Base-by-base conservation (phyloP, 73 alveolate genomes). In the Paramecium caudatum region DNA sequence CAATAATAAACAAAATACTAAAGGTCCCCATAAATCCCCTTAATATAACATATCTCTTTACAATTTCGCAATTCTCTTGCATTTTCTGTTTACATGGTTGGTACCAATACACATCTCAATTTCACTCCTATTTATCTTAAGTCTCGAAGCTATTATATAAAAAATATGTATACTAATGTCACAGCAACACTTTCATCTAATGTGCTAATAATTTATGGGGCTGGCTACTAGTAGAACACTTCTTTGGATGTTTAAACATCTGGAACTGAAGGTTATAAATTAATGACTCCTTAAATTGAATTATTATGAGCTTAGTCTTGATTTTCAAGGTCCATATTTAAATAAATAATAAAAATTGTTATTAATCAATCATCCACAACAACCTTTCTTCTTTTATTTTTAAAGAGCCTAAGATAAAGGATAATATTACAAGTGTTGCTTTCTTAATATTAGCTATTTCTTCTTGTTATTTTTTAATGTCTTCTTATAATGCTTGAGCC, bases 21-120 rank as follows among this genome's bases (percentile, higher is more conserved):
- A 94, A 17, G 99, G 99, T 41, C 99, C 99, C 99, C 99, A 97
- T 48, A 97, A 86, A 92, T 97, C 99, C 99, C 99, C 96, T 93
- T 48, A 0, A 21, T 10, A 55, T 0, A 65, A 8, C 47, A 43
- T 32, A 33, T 1, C 17, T 30, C 15, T 46, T 16, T 93, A 93
- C 97, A 97, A 82, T 97, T 94, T 62, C 96, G 94, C 13, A 97
- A 94, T 85, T 97, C 98, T 65, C 88, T 93, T 48, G 92, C 95
- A 46, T 92, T 94, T 33, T 95, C 96, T 33, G 80, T 91, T 23
- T 94, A 82, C 43, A 85, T 91, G 68, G 91, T 94, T 16, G 93
- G 93, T 30, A 86, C 61, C 13, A 86, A 46, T 12, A 96, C 99
- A 62, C 93, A 95, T 87, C 94, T 96, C 82, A 97, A 93, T 91